Evolutionary conservation across 768 basidiomycete genomes (phyloP).

Genomic region (Boletales sp.): DNA sequence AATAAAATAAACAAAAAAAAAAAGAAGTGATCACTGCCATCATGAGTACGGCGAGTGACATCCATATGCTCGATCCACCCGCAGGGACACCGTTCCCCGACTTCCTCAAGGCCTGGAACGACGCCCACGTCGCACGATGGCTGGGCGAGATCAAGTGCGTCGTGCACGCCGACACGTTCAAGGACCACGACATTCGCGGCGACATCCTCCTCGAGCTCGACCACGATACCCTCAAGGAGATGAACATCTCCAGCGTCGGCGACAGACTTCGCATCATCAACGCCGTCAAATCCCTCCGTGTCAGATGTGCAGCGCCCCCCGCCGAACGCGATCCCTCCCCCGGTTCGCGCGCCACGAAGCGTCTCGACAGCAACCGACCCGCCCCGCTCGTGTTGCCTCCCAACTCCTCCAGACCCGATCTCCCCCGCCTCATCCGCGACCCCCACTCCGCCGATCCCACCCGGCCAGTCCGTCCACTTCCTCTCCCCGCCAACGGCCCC

Average conservation of each 20-base stretch:
- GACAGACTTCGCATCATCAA: slow-evolving; percentile 86
- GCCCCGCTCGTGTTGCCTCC: slow-evolving; percentile 76
- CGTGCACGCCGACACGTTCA: slow-evolving; percentile 66
- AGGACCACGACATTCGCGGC: slow-evolving; percentile 85
- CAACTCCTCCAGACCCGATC: slow-evolving; percentile 50
- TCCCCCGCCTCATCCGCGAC: slow-evolving; percentile 72
- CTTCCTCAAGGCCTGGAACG: slow-evolving; percentile 68
- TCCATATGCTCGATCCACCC: slow-evolving; percentile 53
- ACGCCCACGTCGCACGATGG: slow-evolving; percentile 73
- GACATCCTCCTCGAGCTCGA: slow-evolving; percentile 91
- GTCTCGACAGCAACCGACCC: slow-evolving; percentile 63
- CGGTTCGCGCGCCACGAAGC: slow-evolving; percentile 35
- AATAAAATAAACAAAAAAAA: not conserved
- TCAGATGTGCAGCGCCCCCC: slow-evolving; percentile 40
- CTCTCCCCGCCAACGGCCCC: slow-evolving; percentile 7
- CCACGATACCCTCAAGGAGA: slow-evolving; percentile 81
- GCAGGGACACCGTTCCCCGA: slow-evolving; percentile 56
- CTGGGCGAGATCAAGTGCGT: slow-evolving; percentile 73
- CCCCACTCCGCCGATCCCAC: slow-evolving; percentile 51
- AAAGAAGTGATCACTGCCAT: too few relatives aligned
- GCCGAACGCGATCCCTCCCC: not conserved
- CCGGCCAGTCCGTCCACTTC: slow-evolving; percentile 1
- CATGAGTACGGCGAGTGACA: too few relatives aligned
- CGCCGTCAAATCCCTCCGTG: slow-evolving; percentile 77
- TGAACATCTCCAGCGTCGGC: slow-evolving; percentile 86